A percentile compares a stretch with the other conserved stretches of the same genome.
phyloP scores from a whole-genome alignment of 257 asterid species.

The Knoxia roxburghii region DNA sequence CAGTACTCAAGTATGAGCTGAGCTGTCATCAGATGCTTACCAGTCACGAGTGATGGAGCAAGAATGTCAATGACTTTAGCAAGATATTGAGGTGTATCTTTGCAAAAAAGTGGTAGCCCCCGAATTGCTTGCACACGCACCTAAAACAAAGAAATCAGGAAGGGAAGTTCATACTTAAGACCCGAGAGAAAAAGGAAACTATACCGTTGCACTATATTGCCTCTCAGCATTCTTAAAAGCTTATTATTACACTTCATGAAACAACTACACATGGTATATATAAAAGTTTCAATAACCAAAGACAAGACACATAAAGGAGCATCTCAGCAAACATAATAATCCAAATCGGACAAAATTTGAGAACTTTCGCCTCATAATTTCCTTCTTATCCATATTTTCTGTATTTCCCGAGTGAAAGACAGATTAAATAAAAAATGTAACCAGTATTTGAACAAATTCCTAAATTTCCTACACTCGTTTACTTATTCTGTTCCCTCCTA shows the following conservation, averaged over 20 bases:
- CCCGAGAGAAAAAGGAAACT: background rate
- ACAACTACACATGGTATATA: too few species aligned
- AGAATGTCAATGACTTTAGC: constrained; percentile 76
- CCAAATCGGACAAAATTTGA: too few species aligned
- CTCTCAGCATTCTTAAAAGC: too few species aligned
- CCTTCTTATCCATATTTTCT: background rate
- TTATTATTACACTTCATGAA: background rate
- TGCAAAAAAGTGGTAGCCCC: constrained; percentile 91
- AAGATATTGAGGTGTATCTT: constrained; percentile 82
- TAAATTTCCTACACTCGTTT: background rate
- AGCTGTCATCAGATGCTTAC: constrained; percentile 37
- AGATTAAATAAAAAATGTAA: background rate
- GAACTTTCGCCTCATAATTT: too few species aligned
- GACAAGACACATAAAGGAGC: background rate
- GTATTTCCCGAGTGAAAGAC: background rate
- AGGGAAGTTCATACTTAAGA: background rate
- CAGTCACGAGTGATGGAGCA: constrained; percentile 70
- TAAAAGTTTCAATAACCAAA: background rate
- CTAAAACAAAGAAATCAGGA: constrained; percentile 33
- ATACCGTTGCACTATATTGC: background rate
- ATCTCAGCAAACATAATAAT: too few species aligned
- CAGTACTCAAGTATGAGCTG: constrained; percentile 5
- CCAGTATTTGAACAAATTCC: background rate
- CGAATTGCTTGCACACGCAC: constrained; percentile 96
- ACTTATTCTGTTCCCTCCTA: background rate